Conservation (phyloP, 1,139 yeast genomes). For the Blastobotrys elegans region DNA sequence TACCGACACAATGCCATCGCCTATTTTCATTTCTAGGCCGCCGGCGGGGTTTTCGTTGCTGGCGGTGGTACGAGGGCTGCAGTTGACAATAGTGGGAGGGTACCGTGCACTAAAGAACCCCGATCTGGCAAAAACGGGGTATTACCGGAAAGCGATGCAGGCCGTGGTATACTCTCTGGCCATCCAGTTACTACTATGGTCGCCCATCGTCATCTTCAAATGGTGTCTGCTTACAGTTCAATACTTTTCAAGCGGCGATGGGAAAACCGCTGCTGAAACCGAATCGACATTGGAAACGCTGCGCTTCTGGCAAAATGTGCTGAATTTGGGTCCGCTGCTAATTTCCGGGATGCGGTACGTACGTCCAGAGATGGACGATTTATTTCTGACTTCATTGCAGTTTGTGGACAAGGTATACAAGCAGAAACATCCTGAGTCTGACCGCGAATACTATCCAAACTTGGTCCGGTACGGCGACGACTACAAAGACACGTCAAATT, state of each 20-base stretch:
- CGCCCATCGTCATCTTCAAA: constrained; percentile 32
- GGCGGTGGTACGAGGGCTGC: constrained; percentile 50
- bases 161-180: constrained; percentile 38
- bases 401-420: constrained; percentile 41
- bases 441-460: constrained; percentile 25
- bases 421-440: constrained; percentile 36
- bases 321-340: constrained; percentile 43
- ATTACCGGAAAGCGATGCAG: constrained; percentile 35
- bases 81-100: constrained; percentile 47
- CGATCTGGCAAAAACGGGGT: constrained; percentile 33
- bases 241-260: constrained; percentile 20
- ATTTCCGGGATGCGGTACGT: constrained; percentile 40
- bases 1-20: constrained; percentile 52
- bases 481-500: constrained; percentile 3
- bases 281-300: constrained; percentile 26
- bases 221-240: constrained; percentile 20
- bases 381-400: constrained; percentile 41
- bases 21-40: constrained; percentile 46
- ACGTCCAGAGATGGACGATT: constrained; percentile 35
- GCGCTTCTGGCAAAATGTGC: constrained; percentile 37
- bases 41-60: constrained; percentile 45
- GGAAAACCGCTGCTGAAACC: constrained; percentile 19
- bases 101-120: constrained; percentile 48
- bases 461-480: constrained; percentile 19
- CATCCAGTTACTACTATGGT: constrained; percentile 38